These are phyloP conservation scores for Cinchona pubescens DNA, from an alignment of 257 asterid genomes.

Conservation along the genomic window DNA sequence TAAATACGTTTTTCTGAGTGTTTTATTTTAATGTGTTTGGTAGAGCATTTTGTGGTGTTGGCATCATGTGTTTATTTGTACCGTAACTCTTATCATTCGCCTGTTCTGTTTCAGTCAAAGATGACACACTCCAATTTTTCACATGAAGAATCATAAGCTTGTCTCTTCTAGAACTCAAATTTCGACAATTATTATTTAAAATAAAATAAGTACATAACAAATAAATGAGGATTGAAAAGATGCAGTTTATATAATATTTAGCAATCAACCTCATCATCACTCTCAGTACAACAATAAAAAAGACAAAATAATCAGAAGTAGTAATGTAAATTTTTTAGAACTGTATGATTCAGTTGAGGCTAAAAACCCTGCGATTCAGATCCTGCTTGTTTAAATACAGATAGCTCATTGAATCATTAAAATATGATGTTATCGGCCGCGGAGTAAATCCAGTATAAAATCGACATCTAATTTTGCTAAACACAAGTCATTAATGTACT, in stretches of 20 bases:
- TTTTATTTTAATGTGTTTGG: background rate
- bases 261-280: background rate
- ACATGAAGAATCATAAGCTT: background rate
- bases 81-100: slow-evolving; percentile 1
- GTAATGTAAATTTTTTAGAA: background rate
- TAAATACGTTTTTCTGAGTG: background rate
- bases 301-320: background rate
- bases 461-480: slow-evolving; percentile 44
- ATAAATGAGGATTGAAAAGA: background rate
- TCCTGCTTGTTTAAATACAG: slow-evolving; percentile 48
- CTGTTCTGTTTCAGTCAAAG: slow-evolving; percentile 5
- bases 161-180: too few relatives aligned
- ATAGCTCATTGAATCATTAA: slow-evolving; percentile 42
- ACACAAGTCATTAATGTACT: slow-evolving; percentile 51
- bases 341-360: background rate
- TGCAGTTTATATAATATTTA: background rate
- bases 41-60: background rate
- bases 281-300: background rate
- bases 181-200: too few relatives aligned
- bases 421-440: slow-evolving; percentile 36
- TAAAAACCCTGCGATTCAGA: slow-evolving; percentile 22
- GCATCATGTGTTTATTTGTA: background rate
- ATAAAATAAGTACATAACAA: too few relatives aligned
- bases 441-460: slow-evolving; percentile 54
- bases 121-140: background rate